Evolutionary conservation across 2,329 filamentous ascomycete genomes (phyloP), one percentile per base, ranked within the genome.

Genomic region (Penicillium digitatum): DNA sequence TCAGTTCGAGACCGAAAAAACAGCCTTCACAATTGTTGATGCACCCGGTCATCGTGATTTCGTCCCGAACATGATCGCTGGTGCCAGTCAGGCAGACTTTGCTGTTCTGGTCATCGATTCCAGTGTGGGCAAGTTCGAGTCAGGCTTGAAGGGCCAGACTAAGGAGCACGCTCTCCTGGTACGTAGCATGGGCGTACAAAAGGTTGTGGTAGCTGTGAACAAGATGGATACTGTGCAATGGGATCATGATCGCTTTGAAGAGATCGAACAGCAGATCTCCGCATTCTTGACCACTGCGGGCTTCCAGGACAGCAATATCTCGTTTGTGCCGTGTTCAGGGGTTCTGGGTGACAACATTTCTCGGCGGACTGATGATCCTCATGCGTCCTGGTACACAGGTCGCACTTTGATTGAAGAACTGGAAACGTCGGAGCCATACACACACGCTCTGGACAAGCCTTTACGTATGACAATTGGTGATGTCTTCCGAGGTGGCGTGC

Each of bases 11-110:
- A 99, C 95, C 0, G 86, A 89, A 1, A 87, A 82, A 48, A 94
- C 90, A 0, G 83, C 82, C 11, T 97, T 97, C 68, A 97, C 94
- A 1, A 96, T 99, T 43, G 81, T 99, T 5, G 94, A 99, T 70
- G 93, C 94, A 0, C 94, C 94, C 0, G 94, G 94, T 0, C 94
- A 99, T 73, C 84, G 87, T 57, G 94, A 99, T 70, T 99, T 97
- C 69, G 91, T 99, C 20, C 94, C 94, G 0, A 99, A 96, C 72
- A 99, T 99, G 94, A 96, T 99, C 70, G 93, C 93, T 2, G 94
- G 94, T 14, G 91, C 93, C 3, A 94, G 89, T 56, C 93, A 96
- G 74, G 95, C 94, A 10, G 94, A 99, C 71, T 94, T 97, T 72
- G 94, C 92, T 0, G 88, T 99, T 0, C 79, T 99, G 3, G 94